A percentile compares a stretch with the other conserved stretches of the same genome.
Evolutionary conservation across 164 flowering plant species (phyloP).

Genomic region (Piper betle): DNA sequence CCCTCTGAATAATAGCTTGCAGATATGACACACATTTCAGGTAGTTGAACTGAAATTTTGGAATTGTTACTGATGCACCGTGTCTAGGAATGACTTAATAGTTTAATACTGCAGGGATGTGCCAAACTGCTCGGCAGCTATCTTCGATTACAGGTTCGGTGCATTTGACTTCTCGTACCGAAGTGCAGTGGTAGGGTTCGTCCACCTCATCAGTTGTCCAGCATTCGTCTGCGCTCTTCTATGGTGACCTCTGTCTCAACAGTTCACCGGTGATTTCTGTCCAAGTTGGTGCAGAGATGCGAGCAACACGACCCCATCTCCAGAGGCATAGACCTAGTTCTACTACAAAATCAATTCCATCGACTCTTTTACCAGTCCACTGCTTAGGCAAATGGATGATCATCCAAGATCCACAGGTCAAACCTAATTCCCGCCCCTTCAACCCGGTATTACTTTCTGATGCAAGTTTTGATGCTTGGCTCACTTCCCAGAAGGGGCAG

Average conservation of each 20-base stretch:
- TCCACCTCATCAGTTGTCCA: conserved; percentile 17
- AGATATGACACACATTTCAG: too few species aligned
- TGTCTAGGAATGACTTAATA: too few species aligned
- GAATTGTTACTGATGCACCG: too few species aligned
- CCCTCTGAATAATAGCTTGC: too few species aligned
- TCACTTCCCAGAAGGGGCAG: too few species aligned
- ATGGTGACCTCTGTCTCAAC: conserved; percentile 5
- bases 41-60: too few species aligned
- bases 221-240: conserved; percentile 20
- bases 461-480: conserved; percentile 2
- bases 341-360: too few species aligned
- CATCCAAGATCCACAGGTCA: too few species aligned
- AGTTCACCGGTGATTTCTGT: conserved; percentile 11
- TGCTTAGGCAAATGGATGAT: too few species aligned
- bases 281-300: conserved; percentile 23
- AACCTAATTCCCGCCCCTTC: conserved; percentile 6
- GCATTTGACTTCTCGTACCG: conserved; percentile 12
- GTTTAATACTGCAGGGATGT: conserved; percentile 8
- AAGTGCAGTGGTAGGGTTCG: conserved; percentile 1
- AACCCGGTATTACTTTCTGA: conserved; percentile 3
- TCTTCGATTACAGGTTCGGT: conserved; percentile 8
- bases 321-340: conserved; percentile 26
- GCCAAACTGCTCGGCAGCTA: conserved; percentile 16
- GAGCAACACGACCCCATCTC: conserved; percentile 49
- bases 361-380: too few species aligned